Evolutionary conservation across 305 asterid genomes (phyloP).

Genomic region (Fraxinus xanthoxyloides): DNA sequence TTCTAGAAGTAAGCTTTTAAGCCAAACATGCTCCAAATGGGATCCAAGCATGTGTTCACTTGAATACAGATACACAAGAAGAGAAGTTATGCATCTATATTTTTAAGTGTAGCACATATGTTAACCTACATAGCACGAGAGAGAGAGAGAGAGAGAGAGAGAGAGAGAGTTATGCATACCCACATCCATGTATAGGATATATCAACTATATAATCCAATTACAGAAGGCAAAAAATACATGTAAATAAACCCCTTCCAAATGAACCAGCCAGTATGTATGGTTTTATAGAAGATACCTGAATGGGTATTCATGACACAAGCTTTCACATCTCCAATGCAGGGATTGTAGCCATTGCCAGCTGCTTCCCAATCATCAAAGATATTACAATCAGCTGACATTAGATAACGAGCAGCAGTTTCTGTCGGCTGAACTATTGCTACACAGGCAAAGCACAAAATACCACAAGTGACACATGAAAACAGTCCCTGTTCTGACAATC

Average conservation of each 20-base stretch:
- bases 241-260: background rate
- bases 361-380: constrained; percentile 50
- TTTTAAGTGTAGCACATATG: background rate
- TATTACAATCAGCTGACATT: constrained; percentile 69
- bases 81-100: background rate
- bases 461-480: constrained; percentile 99
- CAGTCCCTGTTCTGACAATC: constrained; percentile 60
- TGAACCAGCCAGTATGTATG: background rate
- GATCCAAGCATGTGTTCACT: background rate
- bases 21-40: background rate
- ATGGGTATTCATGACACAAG: constrained; percentile 30
- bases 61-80: background rate
- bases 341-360: constrained; percentile 30
- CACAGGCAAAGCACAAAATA: constrained; percentile 90
- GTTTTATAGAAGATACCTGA: constrained; percentile 44
- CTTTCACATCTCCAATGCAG: constrained; percentile 33
- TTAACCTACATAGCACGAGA: background rate
- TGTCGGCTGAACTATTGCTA: constrained; percentile 82
- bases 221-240: constrained; percentile 19
- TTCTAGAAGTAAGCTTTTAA: background rate
- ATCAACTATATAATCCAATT: constrained; percentile 11
- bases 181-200: background rate
- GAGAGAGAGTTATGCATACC: background rate
- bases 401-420: constrained; percentile 65
- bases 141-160: background rate